Evolutionary conservation across 2,329 filamentous ascomycete species (phyloP).

Genomic region (Pseudogymnoascus pannorum): DNA sequence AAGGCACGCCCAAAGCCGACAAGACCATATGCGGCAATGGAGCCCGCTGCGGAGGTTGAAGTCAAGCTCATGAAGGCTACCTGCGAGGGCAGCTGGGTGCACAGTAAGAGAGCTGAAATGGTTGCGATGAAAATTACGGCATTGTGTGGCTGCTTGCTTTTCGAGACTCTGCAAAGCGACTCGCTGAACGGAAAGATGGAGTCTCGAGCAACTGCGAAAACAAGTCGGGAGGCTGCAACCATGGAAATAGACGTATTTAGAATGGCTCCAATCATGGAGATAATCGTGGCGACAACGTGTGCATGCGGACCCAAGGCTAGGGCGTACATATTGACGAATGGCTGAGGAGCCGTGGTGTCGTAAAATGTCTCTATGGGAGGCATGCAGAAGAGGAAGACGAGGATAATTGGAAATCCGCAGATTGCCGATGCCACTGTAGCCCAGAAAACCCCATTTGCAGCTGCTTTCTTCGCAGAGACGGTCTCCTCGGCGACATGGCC

Average conservation of each 20-base stretch:
- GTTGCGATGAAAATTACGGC: slow-evolving; percentile 12
- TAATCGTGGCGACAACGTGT: slow-evolving; percentile 15
- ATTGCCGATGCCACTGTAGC: slow-evolving; percentile 25
- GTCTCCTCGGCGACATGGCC: slow-evolving; percentile 28
- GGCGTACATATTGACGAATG: slow-evolving; percentile 19
- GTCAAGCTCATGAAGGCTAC: slow-evolving; percentile 11
- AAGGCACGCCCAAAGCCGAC: slow-evolving; percentile 12
- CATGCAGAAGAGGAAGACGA: slow-evolving; percentile 28
- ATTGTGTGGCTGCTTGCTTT: slow-evolving; percentile 13
- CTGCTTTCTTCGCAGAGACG: slow-evolving; percentile 26
- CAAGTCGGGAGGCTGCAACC: slow-evolving; percentile 12
- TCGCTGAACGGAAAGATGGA: slow-evolving; percentile 12
- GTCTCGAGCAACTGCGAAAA: slow-evolving; percentile 12
- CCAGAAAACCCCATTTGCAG: slow-evolving; percentile 27
- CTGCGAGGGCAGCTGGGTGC: slow-evolving; percentile 13
- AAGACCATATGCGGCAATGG: slow-evolving; percentile 11
- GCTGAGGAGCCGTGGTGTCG: slow-evolving; percentile 24
- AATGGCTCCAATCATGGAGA: slow-evolving; percentile 15
- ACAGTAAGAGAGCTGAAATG: slow-evolving; percentile 10
- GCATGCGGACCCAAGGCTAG: slow-evolving; percentile 15
- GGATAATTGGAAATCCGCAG: slow-evolving; percentile 27
- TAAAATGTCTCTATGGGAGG: slow-evolving; percentile 28
- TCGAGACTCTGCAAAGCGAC: slow-evolving; percentile 10
- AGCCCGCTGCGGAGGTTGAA: slow-evolving; percentile 11
- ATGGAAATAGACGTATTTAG: slow-evolving; percentile 14